These are phyloP conservation scores for Cryptococcus neoformans DNA, from an alignment of 1,284 basidiomycete genomes.

Conservation along the genomic window DNA sequence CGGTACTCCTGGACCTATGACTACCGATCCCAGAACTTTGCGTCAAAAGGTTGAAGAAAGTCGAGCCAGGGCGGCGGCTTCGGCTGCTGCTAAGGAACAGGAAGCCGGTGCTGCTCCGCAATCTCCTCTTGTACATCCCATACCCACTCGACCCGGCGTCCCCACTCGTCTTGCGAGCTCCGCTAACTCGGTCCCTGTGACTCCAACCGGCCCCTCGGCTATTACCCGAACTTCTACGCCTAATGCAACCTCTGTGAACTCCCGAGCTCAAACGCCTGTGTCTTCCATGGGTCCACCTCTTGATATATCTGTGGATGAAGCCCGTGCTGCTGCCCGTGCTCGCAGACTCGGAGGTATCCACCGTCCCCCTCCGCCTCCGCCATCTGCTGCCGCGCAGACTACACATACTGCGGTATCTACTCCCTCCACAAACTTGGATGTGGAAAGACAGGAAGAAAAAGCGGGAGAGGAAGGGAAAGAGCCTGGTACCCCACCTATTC, in stretches of 20 bases:
- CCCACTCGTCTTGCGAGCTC: neutral
- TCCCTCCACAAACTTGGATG: neutral
- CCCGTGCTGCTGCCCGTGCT: conserved; percentile 22
- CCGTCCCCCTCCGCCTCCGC: conserved; percentile 12
- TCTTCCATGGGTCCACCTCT: conserved; percentile 30
- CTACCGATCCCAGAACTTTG: conserved; percentile 20
- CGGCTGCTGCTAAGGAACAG: conserved; percentile 6
- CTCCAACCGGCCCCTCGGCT: neutral
- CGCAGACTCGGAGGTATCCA: conserved; percentile 31
- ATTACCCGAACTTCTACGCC: neutral
- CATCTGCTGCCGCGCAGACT: conserved; percentile 12
- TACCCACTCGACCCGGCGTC: neutral
- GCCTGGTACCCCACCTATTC: neutral
- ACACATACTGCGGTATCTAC: neutral
- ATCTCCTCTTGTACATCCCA: neutral
- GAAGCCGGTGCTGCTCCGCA: conserved; percentile 6
- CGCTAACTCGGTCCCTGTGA: neutral
- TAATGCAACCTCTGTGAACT: neutral
- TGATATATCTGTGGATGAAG: conserved; percentile 30
- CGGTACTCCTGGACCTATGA: conserved; percentile 2
- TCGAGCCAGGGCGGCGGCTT: conserved; percentile 2
- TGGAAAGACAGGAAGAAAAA: neutral
- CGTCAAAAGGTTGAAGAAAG: conserved; percentile 29
- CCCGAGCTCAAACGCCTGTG: neutral
- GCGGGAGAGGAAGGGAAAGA: neutral